Evolutionary conservation across 1,284 basidiomycete species (phyloP).

Genomic region (Rhodotorula sp.): DNA sequence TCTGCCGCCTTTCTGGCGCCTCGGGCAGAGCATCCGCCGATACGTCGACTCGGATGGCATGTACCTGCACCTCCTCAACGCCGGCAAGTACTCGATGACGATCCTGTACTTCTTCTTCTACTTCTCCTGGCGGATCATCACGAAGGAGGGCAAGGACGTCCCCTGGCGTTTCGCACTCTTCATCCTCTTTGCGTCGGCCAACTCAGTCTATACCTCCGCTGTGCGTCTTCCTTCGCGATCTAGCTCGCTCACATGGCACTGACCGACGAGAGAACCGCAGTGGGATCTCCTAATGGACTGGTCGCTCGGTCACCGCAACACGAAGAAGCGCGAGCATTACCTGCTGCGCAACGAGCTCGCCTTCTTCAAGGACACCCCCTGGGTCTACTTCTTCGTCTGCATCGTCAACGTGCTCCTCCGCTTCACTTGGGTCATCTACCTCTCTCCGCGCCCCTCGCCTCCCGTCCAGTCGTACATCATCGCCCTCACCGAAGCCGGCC

Average conservation of each 20-base stretch:
- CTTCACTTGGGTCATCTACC: constrained; percentile 41
- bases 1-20: constrained; percentile 30
- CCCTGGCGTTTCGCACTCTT: constrained; percentile 28
- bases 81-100: constrained; percentile 34
- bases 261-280: neutral
- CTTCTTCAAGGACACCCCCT: constrained; percentile 38
- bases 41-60: constrained; percentile 39
- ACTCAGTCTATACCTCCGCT: no score
- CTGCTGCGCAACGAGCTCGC: constrained; percentile 41
- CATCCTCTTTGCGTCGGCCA: constrained; percentile 27
- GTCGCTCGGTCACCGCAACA: constrained; percentile 36
- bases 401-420: constrained; percentile 39
- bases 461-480: constrained; percentile 30
- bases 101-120: constrained; percentile 35
- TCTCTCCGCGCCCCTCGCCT: constrained; percentile 19
- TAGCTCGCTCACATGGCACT: neutral
- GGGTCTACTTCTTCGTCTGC: constrained; percentile 41
- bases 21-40: constrained; percentile 34
- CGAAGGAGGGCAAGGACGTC: constrained; percentile 15
- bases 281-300: constrained; percentile 43
- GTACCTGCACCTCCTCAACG: constrained; percentile 32
- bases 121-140: constrained; percentile 28
- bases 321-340: constrained; percentile 21
- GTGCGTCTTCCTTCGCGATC: no score
- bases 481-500: constrained; percentile 30